Base-by-base conservation (phyloP, 2,329 filamentous ascomycete species). In the Sphaerostilbella broomeana region DNA sequence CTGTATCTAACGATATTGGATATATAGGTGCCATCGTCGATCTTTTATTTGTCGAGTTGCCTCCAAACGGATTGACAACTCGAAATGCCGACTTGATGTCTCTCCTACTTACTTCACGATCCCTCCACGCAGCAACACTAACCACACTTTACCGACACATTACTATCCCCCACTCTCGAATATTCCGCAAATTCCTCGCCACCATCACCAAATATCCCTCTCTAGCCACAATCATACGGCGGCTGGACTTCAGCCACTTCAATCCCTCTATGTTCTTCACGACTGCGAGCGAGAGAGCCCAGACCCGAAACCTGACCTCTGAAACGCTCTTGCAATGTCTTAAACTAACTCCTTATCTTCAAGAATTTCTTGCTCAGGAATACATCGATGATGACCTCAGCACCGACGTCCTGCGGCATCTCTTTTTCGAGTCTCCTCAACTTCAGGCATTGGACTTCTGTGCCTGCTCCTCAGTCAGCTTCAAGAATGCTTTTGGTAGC, bases 211-310 rank as follows among this genome's bases (percentile, higher is more conserved):
- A 74, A 43, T 79, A 88, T 56, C 75, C 78, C 2, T 69, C 78
- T 7, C 69, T 89, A 38, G 86, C 85, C 31, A 81, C 78, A 27
- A 78, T 89, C 51, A 84, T 90, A 30, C 79, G 83, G 42, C 81
- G 86, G 35, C 67, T 90, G 31, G 86, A 92, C 63, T 89, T 92
- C 54, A 88, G 84, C 46, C 85, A 89, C 67, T 89, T 89, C 63
- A 89, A 86, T 58, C 85, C 84, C 16, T 79, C 83, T 39, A 82
- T 83, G 40, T 70, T 87, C 47, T 87, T 88, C 55, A 75, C 77
- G 45, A 86, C 82, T 12, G 81, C 79, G 49, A 78, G 79, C 58
- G 82, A 87, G 72, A 81, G 86, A 43, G 73, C 75, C 16, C 75
- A 84, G 60, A 85, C 85, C 42, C 78, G 77, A 55, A 88, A 89